Conservation (phyloP, 345 rosid species). For the Populus euphratica region DNA sequence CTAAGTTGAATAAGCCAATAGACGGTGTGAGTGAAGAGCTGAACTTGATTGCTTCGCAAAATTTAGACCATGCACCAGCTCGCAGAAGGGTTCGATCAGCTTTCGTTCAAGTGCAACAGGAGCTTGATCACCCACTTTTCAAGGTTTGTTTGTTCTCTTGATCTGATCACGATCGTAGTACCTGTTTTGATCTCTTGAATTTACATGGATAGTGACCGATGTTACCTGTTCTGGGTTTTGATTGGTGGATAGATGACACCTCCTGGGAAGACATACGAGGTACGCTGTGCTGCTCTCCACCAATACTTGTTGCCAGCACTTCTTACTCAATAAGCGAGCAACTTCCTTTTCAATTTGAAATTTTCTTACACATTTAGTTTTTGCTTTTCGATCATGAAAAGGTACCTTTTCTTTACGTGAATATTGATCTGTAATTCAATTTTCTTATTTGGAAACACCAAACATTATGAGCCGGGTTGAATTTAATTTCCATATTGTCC, state of each 20-base stretch:
- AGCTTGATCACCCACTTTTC: conserved; percentile 82
- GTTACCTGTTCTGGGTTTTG: conserved; percentile 3
- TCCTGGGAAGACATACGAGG: conserved; percentile 73
- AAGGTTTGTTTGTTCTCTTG: conserved; percentile 40
- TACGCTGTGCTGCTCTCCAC: conserved; percentile 26
- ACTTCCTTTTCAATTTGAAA: neutral
- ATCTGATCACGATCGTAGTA: neutral
- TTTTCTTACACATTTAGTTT: neutral
- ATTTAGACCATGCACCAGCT: conserved; percentile 69
- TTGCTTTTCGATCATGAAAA: neutral
- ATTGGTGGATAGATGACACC: conserved; percentile 57
- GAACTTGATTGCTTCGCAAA: conserved; percentile 59
- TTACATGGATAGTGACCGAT: neutral
- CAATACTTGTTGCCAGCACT: neutral
- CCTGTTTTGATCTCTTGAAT: neutral
- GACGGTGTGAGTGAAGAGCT: conserved; percentile 67
- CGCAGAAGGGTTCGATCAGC: conserved; percentile 73
- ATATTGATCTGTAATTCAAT: neutral
- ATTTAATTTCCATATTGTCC: neutral
- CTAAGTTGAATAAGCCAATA: conserved; percentile 25
- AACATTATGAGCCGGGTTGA: neutral
- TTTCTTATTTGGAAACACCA: neutral
- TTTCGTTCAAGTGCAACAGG: conserved; percentile 53
- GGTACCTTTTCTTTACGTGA: neutral
- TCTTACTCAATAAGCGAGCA: neutral